phyloP scores from a whole-genome alignment of 1,284 basidiomycete species.

The Boletus mariae region DNA sequence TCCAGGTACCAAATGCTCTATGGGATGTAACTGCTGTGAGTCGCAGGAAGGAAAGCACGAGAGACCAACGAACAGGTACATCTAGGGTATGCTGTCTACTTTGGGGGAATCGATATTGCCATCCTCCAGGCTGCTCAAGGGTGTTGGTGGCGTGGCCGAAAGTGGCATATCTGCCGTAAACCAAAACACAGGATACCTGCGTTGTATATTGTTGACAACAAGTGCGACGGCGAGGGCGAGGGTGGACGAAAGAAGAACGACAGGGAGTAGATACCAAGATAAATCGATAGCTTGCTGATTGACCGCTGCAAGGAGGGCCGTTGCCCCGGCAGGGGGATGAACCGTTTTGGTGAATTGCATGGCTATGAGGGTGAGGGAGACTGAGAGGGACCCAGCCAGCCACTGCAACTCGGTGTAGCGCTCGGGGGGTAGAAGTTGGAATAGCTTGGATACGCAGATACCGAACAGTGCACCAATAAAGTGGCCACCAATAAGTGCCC shows the following conservation, averaged over 20 bases:
- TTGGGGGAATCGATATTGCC: background rate
- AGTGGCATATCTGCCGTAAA: conserved; percentile 21
- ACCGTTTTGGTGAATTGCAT: conserved; percentile 50
- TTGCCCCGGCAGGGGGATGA: conserved; percentile 61
- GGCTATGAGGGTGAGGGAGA: conserved; percentile 46
- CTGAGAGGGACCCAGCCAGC: conserved; percentile 54
- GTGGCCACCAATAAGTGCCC: conserved; percentile 46
- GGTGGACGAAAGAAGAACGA: conserved; percentile 50
- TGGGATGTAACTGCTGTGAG: conserved; percentile 1
- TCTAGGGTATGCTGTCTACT: background rate
- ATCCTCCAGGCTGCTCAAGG: background rate
- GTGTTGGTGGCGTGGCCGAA: background rate
- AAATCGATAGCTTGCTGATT: conserved; percentile 43
- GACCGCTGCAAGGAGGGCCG: conserved; percentile 46
- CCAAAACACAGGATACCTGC: conserved; percentile 59
- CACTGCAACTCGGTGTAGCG: conserved; percentile 46
- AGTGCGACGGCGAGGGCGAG: conserved; percentile 51
- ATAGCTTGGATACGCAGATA: conserved; percentile 55
- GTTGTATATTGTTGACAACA: conserved; percentile 56
- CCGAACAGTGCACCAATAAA: conserved; percentile 33
- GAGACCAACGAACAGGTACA: conserved; percentile 9
- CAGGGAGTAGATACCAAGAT: conserved; percentile 61
- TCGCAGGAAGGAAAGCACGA: background rate
- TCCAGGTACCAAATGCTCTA: conserved; percentile 3
- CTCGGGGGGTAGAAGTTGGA: conserved; percentile 42